Evolutionary conservation across 345 rosid species (phyloP), one percentile per base, ranked within the genome.

Genomic region (Linum usitatissimum): DNA sequence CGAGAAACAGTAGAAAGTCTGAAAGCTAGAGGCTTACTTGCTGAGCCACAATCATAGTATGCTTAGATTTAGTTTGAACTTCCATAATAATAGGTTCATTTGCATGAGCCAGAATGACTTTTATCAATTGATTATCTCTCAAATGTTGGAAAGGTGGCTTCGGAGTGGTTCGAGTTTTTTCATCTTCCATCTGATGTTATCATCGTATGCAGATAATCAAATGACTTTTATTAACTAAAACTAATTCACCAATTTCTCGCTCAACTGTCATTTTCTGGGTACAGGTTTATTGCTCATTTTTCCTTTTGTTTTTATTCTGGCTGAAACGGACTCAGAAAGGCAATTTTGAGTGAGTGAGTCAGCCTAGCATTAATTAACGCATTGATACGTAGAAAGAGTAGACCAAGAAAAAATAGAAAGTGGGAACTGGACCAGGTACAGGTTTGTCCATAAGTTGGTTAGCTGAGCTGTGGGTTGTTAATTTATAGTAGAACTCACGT

Each of bases 1-100:
- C 60, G 70, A 40, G 91, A 88, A 28, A 76, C 94, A 0, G 90
- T 84, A 8, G 81, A 79, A 65, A 86, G 90, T 73, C 65, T 83
- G 57, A 69, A 55, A 75, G 79, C 77, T 28, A 86, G 75, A 78
- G 87, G 90, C 69, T 82, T 76, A 64, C 9, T 56, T 20, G 23
- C 76, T 88, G 64, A 62, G 36, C 39, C 66, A 65, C 65, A 23
- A 23, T 23, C 28, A 23, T 23, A 23, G 28, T 23, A 23, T 23
- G 28, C 28, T 23, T 23, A 23, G 28, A 23, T 0, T 23, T 23
- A 23, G 28, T 23, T 23, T 23, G 28, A 23, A 23, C 28, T 23
- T 23, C 28, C 28, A 23, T 2, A 23, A 2, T 23, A 23, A 23
- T 2, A 23, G 28, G 28, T 23, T 23, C 28, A 23, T 23, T 23